Base-by-base conservation (phyloP, 495 filamentous ascomycete species). In the Talaromyces thailandensis region DNA sequence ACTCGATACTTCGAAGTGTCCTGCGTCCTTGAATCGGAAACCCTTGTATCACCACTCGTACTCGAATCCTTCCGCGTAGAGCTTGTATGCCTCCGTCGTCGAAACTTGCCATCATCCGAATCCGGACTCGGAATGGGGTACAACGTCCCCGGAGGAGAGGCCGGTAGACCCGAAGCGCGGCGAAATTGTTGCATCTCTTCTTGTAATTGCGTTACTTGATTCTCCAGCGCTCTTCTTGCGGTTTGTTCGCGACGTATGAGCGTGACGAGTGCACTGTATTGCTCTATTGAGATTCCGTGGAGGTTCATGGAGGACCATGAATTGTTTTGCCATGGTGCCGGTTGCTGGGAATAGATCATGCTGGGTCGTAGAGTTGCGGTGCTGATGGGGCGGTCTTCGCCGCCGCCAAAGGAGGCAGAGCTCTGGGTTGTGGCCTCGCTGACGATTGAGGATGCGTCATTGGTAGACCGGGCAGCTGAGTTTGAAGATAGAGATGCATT, bases 231-330 rank as follows among this genome's bases (percentile, higher is more conserved):
- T 31, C 79, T 70, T 48, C 83, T 80, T 1, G 83, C 82, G 6
- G 75, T 78, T 60, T 84, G 81, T 61, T 86, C 83, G 29, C 81
- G 76, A 7, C 82, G 79, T 21, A 86, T 72, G 0, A 84, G 73
- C n/a, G 75, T 77, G 28, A 84, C 74, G 9, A 86, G 70, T 0
- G 80, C 78, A 62, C 76, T 83, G 65, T 84, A 84, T 58, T 86
- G 81, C 58, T 83, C 81, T 50, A 84, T 76, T 14, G 80, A 84
- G 40, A 86, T 76, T 21, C 68, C 71, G 26, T 69, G 60, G 31
- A 67, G 67, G 28, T 79, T 67, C 21, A 75, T 35, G 0, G 76
- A 76, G 5, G 69, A 69, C 6, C 68, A 61, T 1, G 77, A 77
- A 3, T 31, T 24, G 12, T 24, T 25, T 31, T 43, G 55, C 53